Evolutionary conservation across 164 flowering plant species (phyloP).

Genomic region (Umbellularia californica): DNA sequence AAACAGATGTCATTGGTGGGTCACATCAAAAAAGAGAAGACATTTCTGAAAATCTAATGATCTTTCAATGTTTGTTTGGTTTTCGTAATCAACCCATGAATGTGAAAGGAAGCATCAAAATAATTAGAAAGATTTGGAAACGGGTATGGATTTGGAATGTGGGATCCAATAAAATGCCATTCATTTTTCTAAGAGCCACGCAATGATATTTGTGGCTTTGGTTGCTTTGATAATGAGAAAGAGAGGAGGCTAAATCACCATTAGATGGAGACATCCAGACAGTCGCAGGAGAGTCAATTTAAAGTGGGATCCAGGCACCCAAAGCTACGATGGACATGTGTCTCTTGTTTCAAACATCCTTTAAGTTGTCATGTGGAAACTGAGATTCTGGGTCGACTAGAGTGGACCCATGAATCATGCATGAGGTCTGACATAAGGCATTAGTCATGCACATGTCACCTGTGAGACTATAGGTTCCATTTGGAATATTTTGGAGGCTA

Average conservation of each 20-base stretch:
- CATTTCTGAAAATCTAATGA: too few relatives aligned
- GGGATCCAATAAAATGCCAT: background rate
- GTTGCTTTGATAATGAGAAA: background rate
- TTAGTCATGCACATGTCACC: background rate
- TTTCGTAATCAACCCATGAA: background rate
- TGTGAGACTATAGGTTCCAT: background rate
- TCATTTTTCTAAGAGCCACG: background rate
- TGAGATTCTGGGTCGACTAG: background rate
- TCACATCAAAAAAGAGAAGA: too few relatives aligned
- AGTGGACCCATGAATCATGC: too few relatives aligned
- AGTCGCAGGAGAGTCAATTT: background rate
- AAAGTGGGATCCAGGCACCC: background rate
- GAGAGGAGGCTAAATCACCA: background rate
- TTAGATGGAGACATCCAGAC: background rate
- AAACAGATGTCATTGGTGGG: too few relatives aligned
- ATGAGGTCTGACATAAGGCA: background rate
- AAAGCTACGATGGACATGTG: too few relatives aligned
- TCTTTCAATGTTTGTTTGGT: background rate
- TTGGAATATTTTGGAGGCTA: too few relatives aligned
- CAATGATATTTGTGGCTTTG: background rate
- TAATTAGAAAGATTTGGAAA: too few relatives aligned
- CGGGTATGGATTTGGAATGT: background rate
- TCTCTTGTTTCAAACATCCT: too few relatives aligned
- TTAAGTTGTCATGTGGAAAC: background rate
- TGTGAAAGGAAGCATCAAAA: background rate